These are phyloP conservation scores for Amaranthus cruentus DNA, from an alignment of 148 eudicot species.

Conservation along the genomic window DNA sequence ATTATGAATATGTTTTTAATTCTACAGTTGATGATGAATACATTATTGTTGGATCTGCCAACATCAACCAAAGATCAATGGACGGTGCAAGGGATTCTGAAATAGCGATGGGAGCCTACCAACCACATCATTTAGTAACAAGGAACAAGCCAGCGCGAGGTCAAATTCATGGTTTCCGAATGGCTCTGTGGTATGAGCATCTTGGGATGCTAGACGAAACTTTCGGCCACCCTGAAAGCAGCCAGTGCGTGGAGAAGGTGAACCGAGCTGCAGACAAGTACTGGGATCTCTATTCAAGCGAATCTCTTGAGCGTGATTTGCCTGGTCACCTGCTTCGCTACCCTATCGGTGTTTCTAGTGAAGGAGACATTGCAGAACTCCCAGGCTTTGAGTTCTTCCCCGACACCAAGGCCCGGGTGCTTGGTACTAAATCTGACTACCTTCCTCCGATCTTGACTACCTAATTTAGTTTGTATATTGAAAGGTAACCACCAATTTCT, in stretches of 20 bases:
- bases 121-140: constrained; percentile 48
- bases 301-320: constrained; percentile 49
- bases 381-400: constrained; percentile 72
- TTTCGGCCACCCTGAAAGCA: constrained; percentile 50
- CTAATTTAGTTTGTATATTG: constrained; percentile 20
- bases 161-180: constrained; percentile 70
- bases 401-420: constrained; percentile 65
- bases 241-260: constrained; percentile 50
- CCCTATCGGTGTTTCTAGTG: constrained; percentile 59
- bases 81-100: constrained; percentile 75
- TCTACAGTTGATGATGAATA: constrained; percentile 77
- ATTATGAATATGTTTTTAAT: neutral
- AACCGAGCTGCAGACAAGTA: constrained; percentile 57
- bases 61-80: constrained; percentile 87
- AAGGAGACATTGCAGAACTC: constrained; percentile 57
- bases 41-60: constrained; percentile 77
- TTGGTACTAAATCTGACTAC: constrained; percentile 63
- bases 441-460: constrained; percentile 83
- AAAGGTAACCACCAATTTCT: constrained; percentile 9
- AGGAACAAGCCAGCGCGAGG: constrained; percentile 57
- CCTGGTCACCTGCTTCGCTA: constrained; percentile 85
- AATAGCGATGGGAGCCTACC: constrained; percentile 85
- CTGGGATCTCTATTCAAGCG: constrained; percentile 68
- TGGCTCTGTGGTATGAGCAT: constrained; percentile 86
- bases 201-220: constrained; percentile 72